Evolutionary conservation across 31 red algal species (phyloP).

Genomic region (Odonthalia washingtoniensis): DNA sequence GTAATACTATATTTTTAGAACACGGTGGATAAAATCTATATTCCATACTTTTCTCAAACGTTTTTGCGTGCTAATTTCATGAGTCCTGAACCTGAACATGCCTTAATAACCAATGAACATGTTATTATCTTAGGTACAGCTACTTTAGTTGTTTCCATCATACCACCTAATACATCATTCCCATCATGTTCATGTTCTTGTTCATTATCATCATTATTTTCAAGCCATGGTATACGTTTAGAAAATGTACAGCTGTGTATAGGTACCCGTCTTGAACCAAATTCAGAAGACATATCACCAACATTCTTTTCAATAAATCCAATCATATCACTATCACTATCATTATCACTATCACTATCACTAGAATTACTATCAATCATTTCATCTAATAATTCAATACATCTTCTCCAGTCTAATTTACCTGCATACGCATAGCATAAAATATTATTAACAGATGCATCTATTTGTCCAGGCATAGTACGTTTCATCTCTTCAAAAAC

Average conservation of each 20-base stretch:
- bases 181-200: too few species aligned
- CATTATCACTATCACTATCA: not conserved
- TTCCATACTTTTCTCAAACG: not conserved
- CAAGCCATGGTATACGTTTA: constrained; percentile 4
- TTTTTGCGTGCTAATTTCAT: too few species aligned
- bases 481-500: constrained; percentile 53
- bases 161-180: too few species aligned
- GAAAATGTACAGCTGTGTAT: constrained; percentile 18
- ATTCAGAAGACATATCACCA: not conserved
- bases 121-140: too few species aligned
- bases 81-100: too few species aligned
- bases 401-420: constrained; percentile 17
- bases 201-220: too few species aligned
- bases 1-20: too few species aligned
- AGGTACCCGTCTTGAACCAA: constrained; percentile 6
- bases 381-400: constrained; percentile 47
- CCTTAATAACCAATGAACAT: too few species aligned
- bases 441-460: constrained; percentile 41
- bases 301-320: not conserved
- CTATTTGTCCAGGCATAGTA: not conserved
- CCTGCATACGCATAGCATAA: constrained; percentile 22
- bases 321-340: not conserved
- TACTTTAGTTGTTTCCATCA: too few species aligned
- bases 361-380: constrained; percentile 9
- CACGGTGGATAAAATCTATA: too few species aligned